Evolutionary conservation across 2,329 filamentous ascomycete genomes (phyloP).

Genomic region (Paracamarosporium sp.): DNA sequence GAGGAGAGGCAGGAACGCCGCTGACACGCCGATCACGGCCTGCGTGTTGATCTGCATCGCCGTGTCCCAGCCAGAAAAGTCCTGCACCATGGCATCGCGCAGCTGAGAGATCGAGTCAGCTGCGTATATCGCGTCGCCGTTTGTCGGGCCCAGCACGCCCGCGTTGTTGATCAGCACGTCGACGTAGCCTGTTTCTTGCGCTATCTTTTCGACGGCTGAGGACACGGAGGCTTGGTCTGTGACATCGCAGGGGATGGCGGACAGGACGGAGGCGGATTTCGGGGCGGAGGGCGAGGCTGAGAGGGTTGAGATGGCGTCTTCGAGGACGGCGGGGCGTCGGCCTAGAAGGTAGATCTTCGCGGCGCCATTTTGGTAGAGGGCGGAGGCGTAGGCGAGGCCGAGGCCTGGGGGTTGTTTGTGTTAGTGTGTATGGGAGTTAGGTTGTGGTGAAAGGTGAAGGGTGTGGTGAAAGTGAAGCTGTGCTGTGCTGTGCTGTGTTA

Average conservation of each 20-base stretch:
- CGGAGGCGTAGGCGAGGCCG: neutral
- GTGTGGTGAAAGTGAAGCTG: neutral
- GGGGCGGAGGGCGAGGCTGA: conserved; percentile 37
- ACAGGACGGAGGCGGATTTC: conserved; percentile 32
- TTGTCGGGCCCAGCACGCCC: conserved; percentile 54
- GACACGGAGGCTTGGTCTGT: conserved; percentile 51
- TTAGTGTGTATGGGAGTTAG: neutral
- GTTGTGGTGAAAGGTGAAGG: neutral
- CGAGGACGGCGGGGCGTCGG: conserved; percentile 49
- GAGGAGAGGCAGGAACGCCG: conserved; percentile 54
- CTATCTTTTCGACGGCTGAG: conserved; percentile 50
- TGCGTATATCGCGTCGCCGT: conserved; percentile 49
- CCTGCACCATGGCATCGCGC: conserved; percentile 47
- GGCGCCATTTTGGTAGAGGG: conserved; percentile 4
- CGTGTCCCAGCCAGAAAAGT: conserved; percentile 38
- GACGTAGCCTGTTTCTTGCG: conserved; percentile 53
- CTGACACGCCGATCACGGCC: conserved; percentile 52
- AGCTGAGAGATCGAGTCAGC: conserved; percentile 54
- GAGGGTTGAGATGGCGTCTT: conserved; percentile 47
- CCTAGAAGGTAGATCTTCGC: conserved; percentile 55
- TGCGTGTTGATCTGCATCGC: conserved; percentile 54
- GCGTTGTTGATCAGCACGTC: conserved; percentile 62
- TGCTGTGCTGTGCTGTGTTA: neutral
- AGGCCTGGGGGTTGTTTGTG: neutral
- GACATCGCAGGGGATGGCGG: conserved; percentile 53